Percentiles rank a stretch among this genome's conserved stretches.
Evolutionary conservation across 495 filamentous ascomycete species (phyloP).

Genomic region (Podospora conica): DNA sequence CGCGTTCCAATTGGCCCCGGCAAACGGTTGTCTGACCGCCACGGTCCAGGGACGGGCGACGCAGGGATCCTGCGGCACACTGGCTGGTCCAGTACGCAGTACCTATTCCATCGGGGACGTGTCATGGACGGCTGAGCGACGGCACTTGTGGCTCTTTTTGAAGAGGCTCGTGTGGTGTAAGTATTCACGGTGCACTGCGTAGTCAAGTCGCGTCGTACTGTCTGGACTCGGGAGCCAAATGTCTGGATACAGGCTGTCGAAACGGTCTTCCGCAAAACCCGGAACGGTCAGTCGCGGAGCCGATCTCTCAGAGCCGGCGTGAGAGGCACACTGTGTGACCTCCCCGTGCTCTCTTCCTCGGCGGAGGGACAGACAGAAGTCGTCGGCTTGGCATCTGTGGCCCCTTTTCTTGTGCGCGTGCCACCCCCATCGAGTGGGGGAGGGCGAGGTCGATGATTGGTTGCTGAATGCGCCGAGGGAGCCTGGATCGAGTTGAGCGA

Average conservation of each 20-base stretch:
- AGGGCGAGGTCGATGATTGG: slow-evolving; percentile 8
- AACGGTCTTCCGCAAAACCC: not conserved
- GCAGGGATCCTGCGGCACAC: not conserved
- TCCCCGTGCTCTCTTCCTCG: not conserved
- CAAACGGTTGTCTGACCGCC: not conserved
- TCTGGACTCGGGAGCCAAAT: not conserved
- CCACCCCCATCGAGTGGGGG: slow-evolving; percentile 13
- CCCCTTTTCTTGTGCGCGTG: slow-evolving; percentile 15
- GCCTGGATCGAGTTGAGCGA: slow-evolving; percentile 9
- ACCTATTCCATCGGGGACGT: not conserved
- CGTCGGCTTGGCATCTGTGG: slow-evolving; percentile 6
- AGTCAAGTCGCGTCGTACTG: not conserved
- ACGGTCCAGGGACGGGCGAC: not conserved
- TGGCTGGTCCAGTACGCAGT: not conserved
- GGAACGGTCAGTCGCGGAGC: not conserved
- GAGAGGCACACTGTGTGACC: not conserved
- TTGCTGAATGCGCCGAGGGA: slow-evolving; percentile 8
- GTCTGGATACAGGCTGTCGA: not conserved
- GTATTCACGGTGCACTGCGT: not conserved
- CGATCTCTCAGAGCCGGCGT: too few species aligned
- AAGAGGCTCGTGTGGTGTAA: too few species aligned
- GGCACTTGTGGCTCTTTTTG: too few species aligned
- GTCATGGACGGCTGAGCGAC: not conserved
- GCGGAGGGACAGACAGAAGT: slow-evolving; percentile 2
- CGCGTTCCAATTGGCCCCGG: not conserved